Base-by-base conservation (phyloP, 2,329 filamentous ascomycete genomes). In the Fusarium cicatricum region DNA sequence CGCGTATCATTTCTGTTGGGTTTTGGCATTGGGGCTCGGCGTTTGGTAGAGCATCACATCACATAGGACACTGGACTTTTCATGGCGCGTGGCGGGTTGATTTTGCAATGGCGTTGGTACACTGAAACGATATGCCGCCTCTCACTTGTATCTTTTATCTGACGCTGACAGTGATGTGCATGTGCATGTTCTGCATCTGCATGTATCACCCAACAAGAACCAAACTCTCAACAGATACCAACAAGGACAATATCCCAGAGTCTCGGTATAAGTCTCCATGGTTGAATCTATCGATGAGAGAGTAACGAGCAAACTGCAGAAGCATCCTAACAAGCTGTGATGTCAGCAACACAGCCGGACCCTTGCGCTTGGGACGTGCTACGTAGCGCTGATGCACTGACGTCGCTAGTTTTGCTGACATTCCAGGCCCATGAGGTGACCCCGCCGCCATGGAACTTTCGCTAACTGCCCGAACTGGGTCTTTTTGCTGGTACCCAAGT, bases 331-430 rank as follows among this genome's bases (percentile, higher is more conserved):
- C n/a, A n/a, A 46, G n/a, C 21, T 61, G 48, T 60, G 59, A 64
- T 65, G 62, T 65, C 55, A 65, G 52, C 43, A 52, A 29, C 46
- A 21, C 26, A 43, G 32, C 29, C n/a, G 38, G 48, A 45, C 41
- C 47, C 47, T 52, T 47, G 42, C 39, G 46, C 44, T 57, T 49
- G 44, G 37, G n/a, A n/a, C n/a, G n/a, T n/a, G n/a, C n/a, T n/a
- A 16, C 54, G 57, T 55, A 65, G 61, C 53, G 56, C 52, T 63
- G 47, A 55, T 50, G 62, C 47, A 52, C 60, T 67, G 66, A 68
- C 66, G 62, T 68, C 52, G 64, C 51, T 68, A 58, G 56, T 52
- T 41, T 58, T 47, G 29, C 48, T 32, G 41, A 44, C 52, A 55
- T 61, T 51, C 47, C 51, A 56, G 43, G 21, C 36, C 29, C 29